These are phyloP conservation scores for Astragalus membranaceus DNA, from an alignment of 306 rosid species.

Conservation along the genomic window DNA sequence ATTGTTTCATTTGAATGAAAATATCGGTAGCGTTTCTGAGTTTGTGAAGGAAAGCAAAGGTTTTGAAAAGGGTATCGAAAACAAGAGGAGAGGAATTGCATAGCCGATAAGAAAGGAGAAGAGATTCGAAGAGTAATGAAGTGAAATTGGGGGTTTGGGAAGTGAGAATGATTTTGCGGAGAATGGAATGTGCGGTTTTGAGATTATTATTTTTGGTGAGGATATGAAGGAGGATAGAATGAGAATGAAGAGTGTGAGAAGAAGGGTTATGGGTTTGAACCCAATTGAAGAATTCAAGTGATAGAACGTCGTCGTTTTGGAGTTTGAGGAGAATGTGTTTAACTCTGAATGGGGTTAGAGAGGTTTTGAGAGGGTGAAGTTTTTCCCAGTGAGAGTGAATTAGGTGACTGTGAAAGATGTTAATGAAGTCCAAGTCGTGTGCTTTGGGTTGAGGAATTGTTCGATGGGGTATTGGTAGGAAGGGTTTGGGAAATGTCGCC, in stretches of 20 bases:
- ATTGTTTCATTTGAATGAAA: conserved; percentile 57
- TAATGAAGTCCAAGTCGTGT: conserved; percentile 75
- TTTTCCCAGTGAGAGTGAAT: conserved; percentile 75
- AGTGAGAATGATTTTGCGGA: conserved; percentile 21
- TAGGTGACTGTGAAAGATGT: conserved; percentile 60
- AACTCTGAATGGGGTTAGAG: conserved; percentile 53
- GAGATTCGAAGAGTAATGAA: conserved; percentile 46
- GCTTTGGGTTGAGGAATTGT: conserved; percentile 59
- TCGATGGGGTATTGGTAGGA: conserved; percentile 58
- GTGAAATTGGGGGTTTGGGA: conserved; percentile 1
- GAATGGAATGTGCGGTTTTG: conserved; percentile 44
- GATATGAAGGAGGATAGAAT: conserved; percentile 55
- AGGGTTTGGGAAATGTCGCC: neutral
- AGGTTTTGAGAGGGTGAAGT: conserved; percentile 39
- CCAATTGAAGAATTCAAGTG: conserved; percentile 72
- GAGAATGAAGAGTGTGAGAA: conserved; percentile 50
- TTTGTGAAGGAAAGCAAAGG: conserved; percentile 62
- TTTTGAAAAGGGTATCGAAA: conserved; percentile 73
- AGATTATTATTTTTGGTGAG: conserved; percentile 62
- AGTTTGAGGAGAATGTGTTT: conserved; percentile 54
- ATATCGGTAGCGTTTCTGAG: conserved; percentile 51
- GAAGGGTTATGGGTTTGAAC: conserved; percentile 41
- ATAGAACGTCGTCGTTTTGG: conserved; percentile 58
- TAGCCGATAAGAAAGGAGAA: conserved; percentile 44
- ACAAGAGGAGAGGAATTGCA: conserved; percentile 65